Evolutionary conservation across 1,284 basidiomycete species (phyloP).

Genomic region (Ustilago sp.): DNA sequence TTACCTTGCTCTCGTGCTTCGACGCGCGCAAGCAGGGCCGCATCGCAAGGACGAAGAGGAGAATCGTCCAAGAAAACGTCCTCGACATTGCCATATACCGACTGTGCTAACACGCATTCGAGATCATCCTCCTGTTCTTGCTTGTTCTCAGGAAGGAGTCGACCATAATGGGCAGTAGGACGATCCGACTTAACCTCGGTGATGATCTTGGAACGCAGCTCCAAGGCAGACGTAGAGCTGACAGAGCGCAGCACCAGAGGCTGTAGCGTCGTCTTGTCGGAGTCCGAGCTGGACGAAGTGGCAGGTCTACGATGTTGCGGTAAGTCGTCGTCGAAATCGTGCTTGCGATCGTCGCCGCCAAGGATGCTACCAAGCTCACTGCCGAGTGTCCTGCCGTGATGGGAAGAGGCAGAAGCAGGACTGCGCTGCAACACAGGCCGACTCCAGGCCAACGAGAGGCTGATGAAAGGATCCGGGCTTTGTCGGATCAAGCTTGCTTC

Average conservation of each 20-base stretch:
- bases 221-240: not conserved
- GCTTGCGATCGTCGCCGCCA: slow-evolving; percentile 51
- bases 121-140: slow-evolving; percentile 49
- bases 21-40: slow-evolving; percentile 29
- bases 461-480: slow-evolving; percentile 22
- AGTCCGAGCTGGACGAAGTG: not conserved
- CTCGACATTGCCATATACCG: slow-evolving; percentile 19
- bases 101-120: slow-evolving; percentile 41
- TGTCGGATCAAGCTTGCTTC: slow-evolving; percentile 4
- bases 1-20: slow-evolving; percentile 36
- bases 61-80: slow-evolving; percentile 21
- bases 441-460: slow-evolving; percentile 5
- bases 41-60: slow-evolving; percentile 32
- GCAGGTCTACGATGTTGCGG: slow-evolving; percentile 30
- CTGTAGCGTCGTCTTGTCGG: not conserved
- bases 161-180: slow-evolving; percentile 40
- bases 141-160: slow-evolving; percentile 33
- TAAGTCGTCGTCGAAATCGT: slow-evolving; percentile 44
- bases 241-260: slow-evolving; percentile 20
- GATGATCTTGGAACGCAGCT: slow-evolving; percentile 6
- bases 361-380: slow-evolving; percentile 64
- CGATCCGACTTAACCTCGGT: slow-evolving; percentile 21
- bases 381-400: slow-evolving; percentile 48
- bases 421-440: slow-evolving; percentile 7
- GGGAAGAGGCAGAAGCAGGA: slow-evolving; percentile 20